Evolutionary conservation across 2,329 filamentous ascomycete species (phyloP).

Genomic region (Bipolaris bicolor): DNA sequence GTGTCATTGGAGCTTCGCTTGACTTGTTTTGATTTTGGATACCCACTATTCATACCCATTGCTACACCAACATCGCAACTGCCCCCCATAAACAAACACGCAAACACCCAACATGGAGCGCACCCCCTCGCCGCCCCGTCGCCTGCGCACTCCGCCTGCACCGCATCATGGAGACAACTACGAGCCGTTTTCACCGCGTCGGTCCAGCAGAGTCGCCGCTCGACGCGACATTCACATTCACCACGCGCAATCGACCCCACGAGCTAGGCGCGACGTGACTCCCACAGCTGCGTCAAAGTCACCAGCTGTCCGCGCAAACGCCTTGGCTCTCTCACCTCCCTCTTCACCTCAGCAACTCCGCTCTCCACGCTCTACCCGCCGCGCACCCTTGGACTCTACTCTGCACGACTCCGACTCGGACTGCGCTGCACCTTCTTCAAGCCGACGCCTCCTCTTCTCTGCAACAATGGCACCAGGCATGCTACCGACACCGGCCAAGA

Average conservation of each 20-base stretch:
- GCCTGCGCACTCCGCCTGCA: slow-evolving; percentile 70
- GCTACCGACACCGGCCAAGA: slow-evolving; percentile 81
- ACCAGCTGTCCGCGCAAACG: slow-evolving; percentile 49
- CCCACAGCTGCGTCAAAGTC: slow-evolving; percentile 37
- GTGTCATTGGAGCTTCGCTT: slow-evolving; percentile 20
- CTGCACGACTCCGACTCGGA: slow-evolving; percentile 43
- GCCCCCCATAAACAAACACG: slow-evolving; percentile 14
- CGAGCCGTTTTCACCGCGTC: slow-evolving; percentile 74
- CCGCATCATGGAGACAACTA: slow-evolving; percentile 74
- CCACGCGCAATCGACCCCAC: slow-evolving; percentile 34
- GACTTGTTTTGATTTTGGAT: slow-evolving; percentile 37
- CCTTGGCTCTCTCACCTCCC: slow-evolving; percentile 55
- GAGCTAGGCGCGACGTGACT: slow-evolving; percentile 36
- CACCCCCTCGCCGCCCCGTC: slow-evolving; percentile 67
- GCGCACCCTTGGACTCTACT: slow-evolving; percentile 26
- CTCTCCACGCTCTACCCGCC: slow-evolving; percentile 42
- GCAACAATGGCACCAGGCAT: slow-evolving; percentile 55
- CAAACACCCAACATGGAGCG: slow-evolving; percentile 44
- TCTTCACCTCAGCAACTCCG: slow-evolving; percentile 46
- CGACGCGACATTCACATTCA: slow-evolving; percentile 52
- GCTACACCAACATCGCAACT: slow-evolving; percentile 21
- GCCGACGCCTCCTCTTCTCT: slow-evolving; percentile 29
- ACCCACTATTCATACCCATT: slow-evolving; percentile 21
- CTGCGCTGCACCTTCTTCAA: slow-evolving; percentile 33
- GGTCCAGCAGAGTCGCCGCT: slow-evolving; percentile 65